Conservation (phyloP, 2,329 filamentous ascomycete species). For the Fusarium liriodendri region DNA sequence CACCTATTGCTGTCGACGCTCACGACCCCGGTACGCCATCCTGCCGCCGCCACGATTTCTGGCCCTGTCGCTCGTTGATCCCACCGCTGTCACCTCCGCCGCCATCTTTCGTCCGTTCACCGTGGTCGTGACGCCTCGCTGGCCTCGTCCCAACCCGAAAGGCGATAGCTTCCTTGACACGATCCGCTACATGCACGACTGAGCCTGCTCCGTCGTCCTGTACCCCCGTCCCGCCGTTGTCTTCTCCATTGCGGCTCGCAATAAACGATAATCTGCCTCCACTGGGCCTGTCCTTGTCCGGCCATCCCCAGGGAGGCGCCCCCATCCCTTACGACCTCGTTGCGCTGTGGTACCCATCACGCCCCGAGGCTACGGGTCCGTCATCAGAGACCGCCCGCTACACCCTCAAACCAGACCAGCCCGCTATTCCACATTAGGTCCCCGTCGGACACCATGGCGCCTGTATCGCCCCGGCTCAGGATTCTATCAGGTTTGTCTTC, state of each 20-base stretch:
- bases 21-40: constrained; percentile 41
- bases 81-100: constrained; percentile 34
- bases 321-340: constrained; percentile 37
- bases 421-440: constrained; percentile 50
- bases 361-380: constrained; percentile 48
- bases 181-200: constrained; percentile 41
- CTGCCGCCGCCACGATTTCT: constrained; percentile 41
- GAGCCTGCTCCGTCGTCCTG: constrained; percentile 23
- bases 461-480: constrained; percentile 69
- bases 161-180: constrained; percentile 26
- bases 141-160: constrained; percentile 30
- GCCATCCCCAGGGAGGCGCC: constrained; percentile 41
- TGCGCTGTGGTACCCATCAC: constrained; percentile 44
- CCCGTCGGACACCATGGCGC: constrained; percentile 63
- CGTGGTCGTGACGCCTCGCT: constrained; percentile 29
- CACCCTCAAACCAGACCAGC: constrained; percentile 47
- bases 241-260: constrained; percentile 29
- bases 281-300: constrained; percentile 30
- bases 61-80: constrained; percentile 41
- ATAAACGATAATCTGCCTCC: constrained; percentile 35
- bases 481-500: constrained; percentile 69
- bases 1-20: constrained; percentile 38
- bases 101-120: constrained; percentile 22
- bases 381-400: constrained; percentile 49
- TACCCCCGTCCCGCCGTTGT: constrained; percentile 16